Conservation (phyloP, 1,284 basidiomycete species). For the Tylopilus orsonianus region DNA sequence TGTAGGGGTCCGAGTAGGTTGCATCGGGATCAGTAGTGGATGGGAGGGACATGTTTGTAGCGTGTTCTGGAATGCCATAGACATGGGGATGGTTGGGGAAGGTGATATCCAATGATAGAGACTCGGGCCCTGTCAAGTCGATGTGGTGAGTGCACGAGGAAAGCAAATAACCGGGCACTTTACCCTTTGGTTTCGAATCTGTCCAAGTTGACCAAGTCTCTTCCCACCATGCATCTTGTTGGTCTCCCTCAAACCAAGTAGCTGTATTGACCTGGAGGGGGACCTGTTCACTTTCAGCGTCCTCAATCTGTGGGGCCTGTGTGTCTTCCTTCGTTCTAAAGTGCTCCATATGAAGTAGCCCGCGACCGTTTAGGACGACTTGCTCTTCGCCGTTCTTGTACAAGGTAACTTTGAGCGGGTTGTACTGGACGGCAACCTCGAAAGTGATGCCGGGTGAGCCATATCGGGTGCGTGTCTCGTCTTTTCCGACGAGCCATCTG, state of each 20-base stretch:
- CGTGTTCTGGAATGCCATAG: constrained; percentile 97
- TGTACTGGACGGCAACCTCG: constrained; percentile 68
- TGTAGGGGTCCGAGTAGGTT: constrained; percentile 87
- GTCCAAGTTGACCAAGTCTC: constrained; percentile 86
- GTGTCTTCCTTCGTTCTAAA: constrained; percentile 70
- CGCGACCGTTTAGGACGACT: constrained; percentile 86
- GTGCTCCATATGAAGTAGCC: constrained; percentile 97
- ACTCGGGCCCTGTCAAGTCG: constrained; percentile 77
- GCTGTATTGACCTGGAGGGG: constrained; percentile 58
- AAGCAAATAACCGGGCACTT: constrained; percentile 3
- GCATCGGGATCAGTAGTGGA: constrained; percentile 73
- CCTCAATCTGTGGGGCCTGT: constrained; percentile 43
- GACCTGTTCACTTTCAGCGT: constrained; percentile 46
- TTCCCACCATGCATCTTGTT: constrained; percentile 85
- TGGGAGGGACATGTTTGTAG: constrained; percentile 86
- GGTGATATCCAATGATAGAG: constrained; percentile 86
- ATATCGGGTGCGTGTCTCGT: constrained; percentile 57
- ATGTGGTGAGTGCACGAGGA: constrained; percentile 1
- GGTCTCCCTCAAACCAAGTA: constrained; percentile 86
- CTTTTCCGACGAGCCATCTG: constrained; percentile 64
- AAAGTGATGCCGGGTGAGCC: constrained; percentile 58
- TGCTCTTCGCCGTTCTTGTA: constrained; percentile 77
- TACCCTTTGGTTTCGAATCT: constrained; percentile 95
- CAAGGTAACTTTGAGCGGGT: constrained; percentile 74
- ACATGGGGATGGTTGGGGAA: constrained; percentile 91